Evolutionary conservation across 2,329 filamentous ascomycete genomes (phyloP), one percentile per base, ranked within the genome.

Genomic region (Cordyceps pruinosa): DNA sequence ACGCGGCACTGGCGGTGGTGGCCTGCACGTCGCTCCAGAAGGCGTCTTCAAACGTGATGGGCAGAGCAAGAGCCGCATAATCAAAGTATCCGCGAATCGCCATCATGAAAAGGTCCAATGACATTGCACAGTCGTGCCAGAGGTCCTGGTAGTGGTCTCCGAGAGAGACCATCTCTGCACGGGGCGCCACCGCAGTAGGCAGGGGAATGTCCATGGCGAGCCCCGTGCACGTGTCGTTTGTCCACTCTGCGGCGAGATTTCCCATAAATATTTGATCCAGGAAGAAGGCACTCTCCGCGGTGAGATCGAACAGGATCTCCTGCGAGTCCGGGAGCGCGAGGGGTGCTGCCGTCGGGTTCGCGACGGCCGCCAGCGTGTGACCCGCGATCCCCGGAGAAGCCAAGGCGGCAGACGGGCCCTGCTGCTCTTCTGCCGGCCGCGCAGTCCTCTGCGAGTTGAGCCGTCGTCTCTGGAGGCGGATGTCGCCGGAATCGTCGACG

Each of bases 1-100:
- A 58, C n/a, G 60, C 57, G 10, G 47, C 52, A 45, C 65, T 66
- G 58, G 61, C 63, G 17, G 49, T 44, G 8, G 58, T 56, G 5
- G 49, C 56, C 19, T 60, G 47, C 42, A 64, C 66, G 58, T 67
- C 65, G 42, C 60, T 46, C 64, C 62, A 65, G 34, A 67, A 67
- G 21, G 64, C 61, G 39, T 66, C 64, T 26, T 62, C 61, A 13
- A 61, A 47, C 19, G 66, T 30, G 12, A 67, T 60, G 3, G 65
- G 65, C 37, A 66, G 59, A 25, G 57, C 61, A 15, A 61, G 57
- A 7, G 62, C 59, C 12, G 61, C 59, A 45, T 61, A 62, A 6
- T 60, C 51, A 57, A 67, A 67, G 61, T 67, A 66, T 13, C 53
- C 61, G 26, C 57, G 56, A 5, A 67, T 37, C 5, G 65, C 63